Evolutionary conservation across 106 monocot genomes (phyloP).

Genomic region (Phalaenopsis aphrodite): DNA sequence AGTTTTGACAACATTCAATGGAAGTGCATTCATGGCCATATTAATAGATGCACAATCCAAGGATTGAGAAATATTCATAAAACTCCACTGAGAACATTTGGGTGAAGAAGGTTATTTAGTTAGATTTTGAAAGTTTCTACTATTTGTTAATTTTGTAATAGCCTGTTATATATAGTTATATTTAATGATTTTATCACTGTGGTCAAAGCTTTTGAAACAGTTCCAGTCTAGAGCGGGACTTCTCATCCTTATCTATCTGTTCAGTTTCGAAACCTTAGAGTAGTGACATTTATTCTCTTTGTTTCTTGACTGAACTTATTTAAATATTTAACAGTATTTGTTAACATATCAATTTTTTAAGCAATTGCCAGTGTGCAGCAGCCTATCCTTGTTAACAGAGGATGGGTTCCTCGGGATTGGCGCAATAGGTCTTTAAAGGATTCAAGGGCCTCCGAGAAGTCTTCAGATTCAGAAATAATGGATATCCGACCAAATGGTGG

Average conservation of each 20-base stretch:
- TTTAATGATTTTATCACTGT: background rate
- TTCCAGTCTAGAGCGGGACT: background rate
- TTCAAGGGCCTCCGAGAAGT: conserved; percentile 16
- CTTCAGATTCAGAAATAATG: conserved; percentile 15
- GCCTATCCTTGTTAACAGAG: conserved; percentile 88
- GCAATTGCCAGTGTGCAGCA: conserved; percentile 64
- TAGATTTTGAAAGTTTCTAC: background rate
- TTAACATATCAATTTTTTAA: conserved; percentile 30
- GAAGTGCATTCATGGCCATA: background rate
- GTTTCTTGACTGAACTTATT: conserved; percentile 2
- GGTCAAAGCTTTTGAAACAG: background rate
- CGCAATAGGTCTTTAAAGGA: conserved; percentile 29
- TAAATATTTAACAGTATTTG: background rate
- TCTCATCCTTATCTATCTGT: background rate
- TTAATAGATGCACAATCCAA: background rate
- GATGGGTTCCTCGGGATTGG: conserved; percentile 91
- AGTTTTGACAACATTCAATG: background rate
- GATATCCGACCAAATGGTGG: conserved; percentile 12
- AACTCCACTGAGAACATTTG: background rate
- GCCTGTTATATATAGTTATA: background rate
- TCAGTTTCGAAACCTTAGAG: background rate
- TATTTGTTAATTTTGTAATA: background rate
- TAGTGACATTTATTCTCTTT: background rate
- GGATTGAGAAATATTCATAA: background rate
- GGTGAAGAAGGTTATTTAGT: too few species aligned